Evolutionary conservation across 768 basidiomycete species (phyloP), one percentile per base, ranked within the genome.

Genomic region (Phaeotremella fagi): DNA sequence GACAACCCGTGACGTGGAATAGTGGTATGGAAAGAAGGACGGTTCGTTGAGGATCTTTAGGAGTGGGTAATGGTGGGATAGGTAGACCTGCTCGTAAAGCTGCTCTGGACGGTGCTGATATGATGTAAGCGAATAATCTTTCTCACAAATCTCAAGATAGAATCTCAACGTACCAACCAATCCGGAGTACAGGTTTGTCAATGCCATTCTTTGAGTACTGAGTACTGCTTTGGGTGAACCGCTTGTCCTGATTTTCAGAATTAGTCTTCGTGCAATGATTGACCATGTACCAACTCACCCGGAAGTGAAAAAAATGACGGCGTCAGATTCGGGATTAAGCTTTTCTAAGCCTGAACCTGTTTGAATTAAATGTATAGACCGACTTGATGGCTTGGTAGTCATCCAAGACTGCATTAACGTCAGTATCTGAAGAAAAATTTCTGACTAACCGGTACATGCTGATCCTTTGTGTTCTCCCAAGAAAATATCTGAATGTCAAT

Each of bases 1-100:
- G 57, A 52, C 64, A 66, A 3, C 68, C 68, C 1, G 68, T 70
- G 9, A 70, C 68, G 66, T 70, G 68, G 54, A 70, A 70, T 6
- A 70, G 53, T 11, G 68, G 68, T 26, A 70, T 67, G n/a, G 68
- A 43, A 26, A 70, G 61, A 1, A 70, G 48, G 35, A 70, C 61
- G 14, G 57, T 61, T 24, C 54, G 47, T 50, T 70, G 68, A 0
- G 68, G 60, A 36, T 62, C 59, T 5, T 42, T 22, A 2, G 59
- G 15, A 35, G 45, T 55, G 14, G 65, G 63, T 9, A 63, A 48
- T 0, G 65, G 57, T 22, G 68, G 68, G 1, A 57, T 41, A 1
- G 58, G 45, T n/a, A 57, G 48, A n/a, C 61, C 63, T 20, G 65
- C 65, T 25, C 68, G 55, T 2, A 70, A 45, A 11, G 63, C 63